phyloP scores from a whole-genome alignment of 257 asterid species.

The Nicotiana sylvestris region DNA sequence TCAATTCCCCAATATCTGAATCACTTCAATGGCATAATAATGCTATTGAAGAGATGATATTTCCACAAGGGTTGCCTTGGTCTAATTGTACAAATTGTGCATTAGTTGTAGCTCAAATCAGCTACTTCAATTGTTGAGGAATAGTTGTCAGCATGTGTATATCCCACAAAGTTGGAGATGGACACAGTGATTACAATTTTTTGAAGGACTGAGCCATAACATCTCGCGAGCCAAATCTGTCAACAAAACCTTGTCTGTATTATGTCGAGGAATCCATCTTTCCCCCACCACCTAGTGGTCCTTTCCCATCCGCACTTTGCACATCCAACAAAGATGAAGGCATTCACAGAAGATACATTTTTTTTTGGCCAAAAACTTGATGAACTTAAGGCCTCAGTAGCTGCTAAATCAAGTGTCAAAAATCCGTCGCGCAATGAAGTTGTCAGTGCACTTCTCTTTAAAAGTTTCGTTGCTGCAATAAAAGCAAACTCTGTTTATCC shows the following conservation, averaged over 20 bases:
- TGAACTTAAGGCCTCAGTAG: not conserved
- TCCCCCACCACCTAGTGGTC: no score
- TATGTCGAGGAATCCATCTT: no score
- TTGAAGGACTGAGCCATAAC: not conserved
- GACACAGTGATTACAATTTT: not conserved
- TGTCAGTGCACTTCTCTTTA: not conserved
- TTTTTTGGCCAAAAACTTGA: not conserved
- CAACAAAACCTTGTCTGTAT: no score
- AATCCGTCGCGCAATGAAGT: conserved; percentile 3
- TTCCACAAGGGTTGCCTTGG: not conserved
- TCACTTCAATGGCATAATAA: not conserved
- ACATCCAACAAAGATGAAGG: not conserved
- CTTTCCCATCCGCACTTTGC: no score
- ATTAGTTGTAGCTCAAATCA: not conserved
- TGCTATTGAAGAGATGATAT: not conserved
- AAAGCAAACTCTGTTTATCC: not conserved
- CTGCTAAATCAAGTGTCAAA: not conserved
- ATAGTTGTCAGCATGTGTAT: not conserved
- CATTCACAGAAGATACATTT: not conserved
- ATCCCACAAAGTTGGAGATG: conserved; percentile 8
- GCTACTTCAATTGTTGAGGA: conserved; percentile 3
- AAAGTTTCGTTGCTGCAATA: not conserved
- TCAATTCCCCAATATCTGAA: not conserved
- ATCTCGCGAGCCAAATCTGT: no score
- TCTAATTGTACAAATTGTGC: no score